These are phyloP conservation scores for Podaxis sp. DNA, from an alignment of 768 basidiomycete genomes.

Conservation along the genomic window DNA sequence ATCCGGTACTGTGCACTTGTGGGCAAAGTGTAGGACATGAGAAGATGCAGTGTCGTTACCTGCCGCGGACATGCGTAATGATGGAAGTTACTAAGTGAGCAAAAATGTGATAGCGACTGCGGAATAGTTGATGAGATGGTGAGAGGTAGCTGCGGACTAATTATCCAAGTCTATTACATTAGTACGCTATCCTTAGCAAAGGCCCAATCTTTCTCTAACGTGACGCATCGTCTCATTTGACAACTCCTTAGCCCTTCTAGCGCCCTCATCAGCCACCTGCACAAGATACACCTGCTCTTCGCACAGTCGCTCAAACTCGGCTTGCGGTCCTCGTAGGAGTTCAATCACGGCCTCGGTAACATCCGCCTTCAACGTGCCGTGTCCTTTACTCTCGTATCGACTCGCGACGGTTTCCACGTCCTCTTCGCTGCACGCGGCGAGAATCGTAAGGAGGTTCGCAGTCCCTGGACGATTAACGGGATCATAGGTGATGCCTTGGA, in stretches of 20 bases:
- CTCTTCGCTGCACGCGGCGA: slow-evolving; percentile 67
- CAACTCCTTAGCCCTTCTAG: slow-evolving; percentile 55
- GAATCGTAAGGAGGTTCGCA: slow-evolving; percentile 77
- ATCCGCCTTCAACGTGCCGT: slow-evolving; percentile 70
- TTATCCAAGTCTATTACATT: background rate
- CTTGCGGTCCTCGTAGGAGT: slow-evolving; percentile 62
- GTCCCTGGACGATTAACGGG: slow-evolving; percentile 79
- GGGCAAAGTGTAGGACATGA: too few relatives aligned
- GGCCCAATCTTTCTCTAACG: slow-evolving; percentile 69
- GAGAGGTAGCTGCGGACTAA: background rate
- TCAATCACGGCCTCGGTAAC: slow-evolving; percentile 74
- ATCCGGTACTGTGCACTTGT: too few relatives aligned
- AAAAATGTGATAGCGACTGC: too few relatives aligned
- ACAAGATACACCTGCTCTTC: slow-evolving; percentile 60
- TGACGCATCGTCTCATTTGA: slow-evolving; percentile 64
- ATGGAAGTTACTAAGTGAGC: too few relatives aligned
- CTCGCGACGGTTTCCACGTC: slow-evolving; percentile 44
- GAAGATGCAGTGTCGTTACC: too few relatives aligned
- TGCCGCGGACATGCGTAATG: too few relatives aligned
- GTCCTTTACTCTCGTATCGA: slow-evolving; percentile 54
- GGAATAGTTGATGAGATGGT: too few relatives aligned
- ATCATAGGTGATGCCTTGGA: slow-evolving; percentile 74
- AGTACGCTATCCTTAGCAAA: slow-evolving; percentile 22
- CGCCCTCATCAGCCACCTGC: slow-evolving; percentile 64
- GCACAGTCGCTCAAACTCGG: slow-evolving; percentile 65